Percentiles rank a stretch among this genome's conserved stretches.
phyloP scores from a whole-genome alignment of 768 basidiomycete species.

The Leccinum aurantiacum region DNA sequence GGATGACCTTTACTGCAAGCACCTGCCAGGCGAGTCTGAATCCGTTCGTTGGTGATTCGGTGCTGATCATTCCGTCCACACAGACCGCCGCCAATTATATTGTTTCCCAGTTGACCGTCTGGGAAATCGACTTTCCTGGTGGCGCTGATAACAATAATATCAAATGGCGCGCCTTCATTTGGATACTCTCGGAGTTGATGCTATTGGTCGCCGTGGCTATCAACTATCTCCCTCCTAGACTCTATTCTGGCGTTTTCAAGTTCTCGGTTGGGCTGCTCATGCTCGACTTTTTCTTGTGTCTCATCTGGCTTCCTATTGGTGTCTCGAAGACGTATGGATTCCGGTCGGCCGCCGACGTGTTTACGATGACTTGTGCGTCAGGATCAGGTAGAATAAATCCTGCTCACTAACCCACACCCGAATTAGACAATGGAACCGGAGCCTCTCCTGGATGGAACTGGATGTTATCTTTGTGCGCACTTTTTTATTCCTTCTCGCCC shows the following conservation, averaged over 20 bases:
- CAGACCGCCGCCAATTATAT: conserved; percentile 90
- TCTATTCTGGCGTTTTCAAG: conserved; percentile 77
- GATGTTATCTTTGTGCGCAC: conserved; percentile 76
- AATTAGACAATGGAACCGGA: conserved; percentile 82
- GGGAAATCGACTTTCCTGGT: conserved; percentile 81
- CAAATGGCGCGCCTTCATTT: conserved; percentile 85
- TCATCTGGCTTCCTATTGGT: conserved; percentile 92
- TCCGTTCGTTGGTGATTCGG: not conserved
- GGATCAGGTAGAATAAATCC: conserved; percentile 28
- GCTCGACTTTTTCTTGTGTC: conserved; percentile 83
- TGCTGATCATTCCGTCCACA: not conserved
- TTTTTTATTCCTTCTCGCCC: not conserved
- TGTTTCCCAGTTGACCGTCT: conserved; percentile 79
- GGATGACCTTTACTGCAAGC: conserved; percentile 91
- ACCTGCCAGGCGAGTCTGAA: conserved; percentile 70
- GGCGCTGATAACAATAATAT: conserved; percentile 68
- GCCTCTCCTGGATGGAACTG: conserved; percentile 90
- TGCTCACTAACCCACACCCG: conserved; percentile 1
- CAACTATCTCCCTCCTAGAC: conserved; percentile 79
- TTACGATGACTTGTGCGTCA: conserved; percentile 71
- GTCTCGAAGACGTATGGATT: conserved; percentile 90
- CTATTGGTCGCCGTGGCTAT: conserved; percentile 71
- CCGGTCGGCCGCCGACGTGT: conserved; percentile 78
- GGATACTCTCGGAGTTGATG: conserved; percentile 76
- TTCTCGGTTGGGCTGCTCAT: conserved; percentile 73